Evolutionary conservation across 2,329 filamentous ascomycete species (phyloP), one percentile per base, ranked within the genome.

Genomic region (Cladophialophora psammophila): DNA sequence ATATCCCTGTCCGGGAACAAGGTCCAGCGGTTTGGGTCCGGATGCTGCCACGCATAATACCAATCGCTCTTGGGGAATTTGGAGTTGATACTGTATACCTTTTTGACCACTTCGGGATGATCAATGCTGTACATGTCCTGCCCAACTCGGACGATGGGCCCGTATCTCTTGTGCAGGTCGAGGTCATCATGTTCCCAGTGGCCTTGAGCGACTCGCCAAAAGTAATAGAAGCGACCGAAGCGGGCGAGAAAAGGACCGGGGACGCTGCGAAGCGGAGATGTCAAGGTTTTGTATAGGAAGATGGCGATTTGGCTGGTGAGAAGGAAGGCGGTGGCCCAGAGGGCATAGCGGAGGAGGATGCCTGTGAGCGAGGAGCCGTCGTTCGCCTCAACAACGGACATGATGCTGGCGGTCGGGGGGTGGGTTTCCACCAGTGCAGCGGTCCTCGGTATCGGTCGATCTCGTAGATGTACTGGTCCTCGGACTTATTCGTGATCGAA

Each of bases 1-100:
- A 94, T 91, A 76, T 92, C 87, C 9, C 86, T 88, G 0, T 91
- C 92, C 74, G 89, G 91, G 80, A 94, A 94, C 34, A 95, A 84
- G 12, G 75, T 76, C 76, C 75, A 79, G 26, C 74, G 71, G 12
- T 73, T 66, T 2, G 74, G 8, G 90, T 92, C 45, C 86, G 86
- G 0, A 92, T 84, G 5, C 85, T 84, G 70, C 86, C 83, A 40
- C 90, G 91, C 69, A 90, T 88, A 31, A 71, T 73, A 73, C 70
- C 70, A 73, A 57, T 72, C 71, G 20, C 64, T 67, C 54, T 73
- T 73, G 4, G 65, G 42, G 58, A 72, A 71, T 38, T 69, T 72
- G 18, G 65, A 69, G 50, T 55, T 62, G 56, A 73, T 67, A 15
- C 61, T 64, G 53, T 73, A 73, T 3, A 73, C 69, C 38, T 68